Evolutionary conservation across 106 monocot species (phyloP).

Genomic region (Platanthera zijinensis): DNA sequence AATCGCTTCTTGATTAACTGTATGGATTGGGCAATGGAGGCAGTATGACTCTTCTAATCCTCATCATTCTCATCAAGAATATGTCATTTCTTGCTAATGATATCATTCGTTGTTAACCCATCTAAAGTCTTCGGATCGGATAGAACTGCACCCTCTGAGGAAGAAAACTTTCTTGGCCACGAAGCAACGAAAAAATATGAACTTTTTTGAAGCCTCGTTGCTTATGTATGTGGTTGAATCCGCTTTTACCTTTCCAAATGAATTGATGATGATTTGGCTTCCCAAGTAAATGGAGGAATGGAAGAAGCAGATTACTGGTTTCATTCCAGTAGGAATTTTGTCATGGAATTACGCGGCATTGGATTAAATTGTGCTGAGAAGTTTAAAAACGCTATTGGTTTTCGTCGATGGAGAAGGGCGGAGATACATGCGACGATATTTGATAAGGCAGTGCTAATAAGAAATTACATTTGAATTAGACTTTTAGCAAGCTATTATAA

Average conservation of each 20-base stretch:
- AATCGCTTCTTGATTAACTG: conserved; percentile 84
- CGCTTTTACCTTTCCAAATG: neutral
- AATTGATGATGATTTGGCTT: neutral
- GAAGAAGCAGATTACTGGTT: neutral
- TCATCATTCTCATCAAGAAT: conserved; percentile 57
- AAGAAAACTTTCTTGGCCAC: conserved; percentile 21
- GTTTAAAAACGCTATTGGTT: neutral
- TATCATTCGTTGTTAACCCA: conserved; percentile 72
- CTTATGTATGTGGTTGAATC: neutral
- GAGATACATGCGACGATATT: too few relatives aligned
- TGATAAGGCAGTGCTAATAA: too few relatives aligned
- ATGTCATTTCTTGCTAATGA: conserved; percentile 59
- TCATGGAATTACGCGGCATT: neutral
- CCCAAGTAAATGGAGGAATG: neutral
- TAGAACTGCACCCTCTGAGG: conserved; percentile 17
- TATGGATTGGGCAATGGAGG: conserved; percentile 73
- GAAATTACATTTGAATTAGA: too few relatives aligned
- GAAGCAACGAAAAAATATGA: neutral
- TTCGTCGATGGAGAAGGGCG: neutral
- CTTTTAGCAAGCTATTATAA: too few relatives aligned
- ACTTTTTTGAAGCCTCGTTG: neutral
- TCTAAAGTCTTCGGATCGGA: conserved; percentile 48
- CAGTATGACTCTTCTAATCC: conserved; percentile 94
- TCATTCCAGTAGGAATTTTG: neutral
- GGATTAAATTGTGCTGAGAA: conserved; percentile 6